phyloP scores from a whole-genome alignment of 2,329 filamentous ascomycete species.

The Hymenoscyphus linearis region DNA sequence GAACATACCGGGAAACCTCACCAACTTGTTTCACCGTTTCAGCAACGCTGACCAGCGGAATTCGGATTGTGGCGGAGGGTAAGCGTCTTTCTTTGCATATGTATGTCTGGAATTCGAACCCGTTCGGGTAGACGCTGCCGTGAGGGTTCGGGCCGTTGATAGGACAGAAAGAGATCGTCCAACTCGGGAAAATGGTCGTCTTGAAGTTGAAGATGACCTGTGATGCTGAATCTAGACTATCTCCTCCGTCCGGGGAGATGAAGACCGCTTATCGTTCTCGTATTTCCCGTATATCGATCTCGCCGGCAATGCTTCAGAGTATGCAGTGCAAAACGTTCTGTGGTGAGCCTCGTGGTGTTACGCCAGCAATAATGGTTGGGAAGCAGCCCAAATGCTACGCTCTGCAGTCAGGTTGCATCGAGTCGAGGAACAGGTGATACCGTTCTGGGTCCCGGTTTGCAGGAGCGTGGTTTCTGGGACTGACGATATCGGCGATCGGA shows the following conservation, averaged over 20 bases:
- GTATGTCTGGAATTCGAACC: slow-evolving; percentile 21
- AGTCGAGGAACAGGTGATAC: slow-evolving; percentile 15
- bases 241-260: neutral
- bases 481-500: slow-evolving; percentile 15
- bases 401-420: neutral
- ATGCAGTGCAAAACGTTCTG: slow-evolving; percentile 19
- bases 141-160: slow-evolving; percentile 27
- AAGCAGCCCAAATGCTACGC: neutral
- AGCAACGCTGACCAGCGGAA: slow-evolving; percentile 13
- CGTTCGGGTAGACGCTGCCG: slow-evolving; percentile 24
- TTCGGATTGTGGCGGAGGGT: slow-evolving; percentile 22
- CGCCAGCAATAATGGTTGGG: neutral
- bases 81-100: slow-evolving; percentile 27
- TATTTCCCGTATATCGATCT: slow-evolving; percentile 8
- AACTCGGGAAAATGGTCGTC: neutral
- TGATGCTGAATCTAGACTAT: neutral
- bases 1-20: slow-evolving; percentile 24
- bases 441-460: slow-evolving; percentile 12
- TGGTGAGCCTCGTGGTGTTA: slow-evolving; percentile 7
- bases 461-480: slow-evolving; percentile 13
- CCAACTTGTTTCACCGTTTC: slow-evolving; percentile 13
- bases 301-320: slow-evolving; percentile 19
- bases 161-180: slow-evolving; percentile 14
- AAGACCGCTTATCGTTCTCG: slow-evolving; percentile 4
- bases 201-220: neutral